Evolutionary conservation across 352 stramenopile species (phyloP).

Genomic region (Phytophthora hybrid): DNA sequence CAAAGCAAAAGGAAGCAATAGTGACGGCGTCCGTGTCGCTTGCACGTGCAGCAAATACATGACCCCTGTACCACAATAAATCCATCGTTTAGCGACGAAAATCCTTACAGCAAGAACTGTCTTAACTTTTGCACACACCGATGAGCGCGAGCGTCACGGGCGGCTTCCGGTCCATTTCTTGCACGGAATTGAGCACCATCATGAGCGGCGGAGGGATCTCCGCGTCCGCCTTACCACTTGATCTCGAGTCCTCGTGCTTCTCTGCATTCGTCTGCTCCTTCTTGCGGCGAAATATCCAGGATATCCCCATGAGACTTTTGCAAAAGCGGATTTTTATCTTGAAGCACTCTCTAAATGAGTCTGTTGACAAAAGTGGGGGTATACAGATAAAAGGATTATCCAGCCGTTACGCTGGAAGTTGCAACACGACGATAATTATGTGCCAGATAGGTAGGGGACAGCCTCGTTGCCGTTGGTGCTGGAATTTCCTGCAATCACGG

Average conservation of each 20-base stretch:
- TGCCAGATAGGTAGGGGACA: conserved; percentile 12
- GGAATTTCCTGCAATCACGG: conserved; percentile 18
- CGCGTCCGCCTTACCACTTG: conserved; percentile 10
- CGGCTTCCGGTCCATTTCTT: conserved; percentile 71
- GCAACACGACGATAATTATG: conserved; percentile 34
- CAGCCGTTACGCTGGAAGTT: conserved; percentile 30
- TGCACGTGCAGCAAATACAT: conserved; percentile 75
- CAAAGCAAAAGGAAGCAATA: conserved; percentile 59
- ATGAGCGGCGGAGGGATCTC: conserved; percentile 46
- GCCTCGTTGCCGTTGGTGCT: conserved; percentile 18
- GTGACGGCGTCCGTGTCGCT: conserved; percentile 41
- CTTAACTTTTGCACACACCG: conserved; percentile 29
- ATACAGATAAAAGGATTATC: conserved; percentile 5
- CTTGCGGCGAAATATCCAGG: conserved; percentile 36
- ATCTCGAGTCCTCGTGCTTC: conserved; percentile 1
- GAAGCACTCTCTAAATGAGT: no score
- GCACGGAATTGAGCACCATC: conserved; percentile 51
- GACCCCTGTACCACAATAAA: conserved; percentile 28
- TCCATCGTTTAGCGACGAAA: not conserved
- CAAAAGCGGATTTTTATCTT: not conserved
- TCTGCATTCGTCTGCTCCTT: conserved; percentile 8
- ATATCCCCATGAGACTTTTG: conserved; percentile 20
- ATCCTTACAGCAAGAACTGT: not conserved
- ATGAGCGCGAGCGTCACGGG: conserved; percentile 57
- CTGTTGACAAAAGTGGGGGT: conserved; percentile 6